Evolutionary conservation across 1,284 basidiomycete species (phyloP).

Genomic region (Veloboletus limbatus): DNA sequence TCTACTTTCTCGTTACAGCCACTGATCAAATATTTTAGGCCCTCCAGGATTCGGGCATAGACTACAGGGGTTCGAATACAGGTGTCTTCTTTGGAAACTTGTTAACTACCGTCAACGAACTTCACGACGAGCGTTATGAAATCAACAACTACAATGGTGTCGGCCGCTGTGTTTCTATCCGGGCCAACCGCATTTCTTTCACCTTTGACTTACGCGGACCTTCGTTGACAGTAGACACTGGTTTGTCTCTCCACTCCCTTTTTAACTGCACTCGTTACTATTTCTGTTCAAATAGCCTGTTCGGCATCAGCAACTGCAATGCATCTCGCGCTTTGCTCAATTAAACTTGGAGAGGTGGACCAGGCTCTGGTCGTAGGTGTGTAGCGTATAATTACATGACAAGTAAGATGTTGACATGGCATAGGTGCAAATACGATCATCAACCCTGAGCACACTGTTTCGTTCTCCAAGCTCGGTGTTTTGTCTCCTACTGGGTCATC

Average conservation of each 20-base stretch:
- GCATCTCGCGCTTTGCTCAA: conserved; percentile 47
- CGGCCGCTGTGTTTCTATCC: conserved; percentile 31
- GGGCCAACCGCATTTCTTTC: conserved; percentile 48
- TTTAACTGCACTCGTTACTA: background rate
- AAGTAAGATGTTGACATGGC: background rate
- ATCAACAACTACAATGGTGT: conserved; percentile 27
- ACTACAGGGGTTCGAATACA: conserved; percentile 34
- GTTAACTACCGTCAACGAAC: conserved; percentile 27
- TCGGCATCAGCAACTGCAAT: conserved; percentile 45
- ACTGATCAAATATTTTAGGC: conserved; percentile 14
- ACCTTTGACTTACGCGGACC: conserved; percentile 47
- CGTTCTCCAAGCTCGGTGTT: conserved; percentile 36
- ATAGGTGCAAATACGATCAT: conserved; percentile 30
- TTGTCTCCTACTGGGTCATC: conserved; percentile 45
- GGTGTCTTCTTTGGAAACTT: conserved; percentile 33
- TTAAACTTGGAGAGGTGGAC: conserved; percentile 45
- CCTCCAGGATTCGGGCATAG: conserved; percentile 34
- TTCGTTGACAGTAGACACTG: conserved; percentile 48
- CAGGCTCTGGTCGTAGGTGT: conserved; percentile 43
- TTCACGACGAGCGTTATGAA: conserved; percentile 29
- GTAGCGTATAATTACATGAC: background rate
- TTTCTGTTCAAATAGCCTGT: conserved; percentile 30
- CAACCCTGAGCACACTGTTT: conserved; percentile 27
- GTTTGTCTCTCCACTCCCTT: conserved; percentile 12
- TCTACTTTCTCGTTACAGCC: background rate